Percentiles rank a stretch among this genome's conserved stretches.
phyloP scores from a whole-genome alignment of 202 grass and related monocot species.

The Schoenoplectus tabernaemontani region DNA sequence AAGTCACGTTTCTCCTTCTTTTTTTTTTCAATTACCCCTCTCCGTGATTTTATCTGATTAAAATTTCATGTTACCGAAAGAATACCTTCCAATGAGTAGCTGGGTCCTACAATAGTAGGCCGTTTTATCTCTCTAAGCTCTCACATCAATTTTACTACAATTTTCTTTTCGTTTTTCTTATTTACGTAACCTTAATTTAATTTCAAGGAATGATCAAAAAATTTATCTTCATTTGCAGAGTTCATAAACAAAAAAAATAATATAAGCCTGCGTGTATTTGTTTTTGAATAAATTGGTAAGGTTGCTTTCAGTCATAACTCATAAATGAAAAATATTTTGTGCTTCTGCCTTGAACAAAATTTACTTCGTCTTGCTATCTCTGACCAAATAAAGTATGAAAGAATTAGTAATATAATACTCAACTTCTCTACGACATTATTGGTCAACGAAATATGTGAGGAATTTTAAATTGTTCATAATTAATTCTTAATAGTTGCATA shows the following conservation, averaged over 20 bases:
- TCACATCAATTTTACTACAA: neutral
- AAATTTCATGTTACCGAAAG: constrained; percentile 14
- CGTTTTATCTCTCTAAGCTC: constrained; percentile 9
- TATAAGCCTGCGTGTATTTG: no score
- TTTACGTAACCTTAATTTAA: neutral
- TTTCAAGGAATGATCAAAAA: no score
- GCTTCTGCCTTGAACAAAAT: no score
- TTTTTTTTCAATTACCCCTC: constrained; percentile 8
- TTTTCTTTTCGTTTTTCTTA: neutral
- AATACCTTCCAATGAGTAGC: constrained; percentile 25
- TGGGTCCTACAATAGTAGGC: neutral
- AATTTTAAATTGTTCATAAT: neutral
- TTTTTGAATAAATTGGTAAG: no score
- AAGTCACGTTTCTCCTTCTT: neutral
- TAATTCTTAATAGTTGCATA: neutral
- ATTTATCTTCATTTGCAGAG: no score
- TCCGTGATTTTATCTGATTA: constrained; percentile 21
- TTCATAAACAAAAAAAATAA: no score
- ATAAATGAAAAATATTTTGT: no score
- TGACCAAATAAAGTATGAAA: no score
- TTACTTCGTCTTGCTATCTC: no score
- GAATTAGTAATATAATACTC: neutral
- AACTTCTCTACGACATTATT: neutral
- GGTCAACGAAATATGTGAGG: neutral
- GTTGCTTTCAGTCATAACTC: no score